Conservation (phyloP, 2,329 filamentous ascomycete species). For the Beauveria bassiana region DNA sequence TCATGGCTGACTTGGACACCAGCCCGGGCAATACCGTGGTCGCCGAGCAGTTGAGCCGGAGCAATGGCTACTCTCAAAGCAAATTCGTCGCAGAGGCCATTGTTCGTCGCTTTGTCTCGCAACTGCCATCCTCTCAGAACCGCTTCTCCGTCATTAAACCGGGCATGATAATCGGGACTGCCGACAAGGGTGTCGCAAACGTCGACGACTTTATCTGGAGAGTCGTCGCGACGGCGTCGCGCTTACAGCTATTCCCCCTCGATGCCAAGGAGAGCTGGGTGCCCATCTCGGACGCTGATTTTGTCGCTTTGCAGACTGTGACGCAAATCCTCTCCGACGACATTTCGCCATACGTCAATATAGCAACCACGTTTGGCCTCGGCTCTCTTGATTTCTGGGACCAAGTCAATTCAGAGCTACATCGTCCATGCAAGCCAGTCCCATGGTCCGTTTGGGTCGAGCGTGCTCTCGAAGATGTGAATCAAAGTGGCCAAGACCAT, state of each 20-base stretch:
- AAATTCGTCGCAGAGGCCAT: slow-evolving; percentile 18
- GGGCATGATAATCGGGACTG: slow-evolving; percentile 17
- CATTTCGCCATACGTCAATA: slow-evolving; percentile 3
- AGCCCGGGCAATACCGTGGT: neutral
- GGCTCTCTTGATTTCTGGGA: slow-evolving; percentile 16
- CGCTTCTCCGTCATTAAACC: slow-evolving; percentile 17
- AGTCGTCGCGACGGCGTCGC: slow-evolving; percentile 8
- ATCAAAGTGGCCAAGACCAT: slow-evolving; percentile 14
- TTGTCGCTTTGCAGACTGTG: slow-evolving; percentile 14
- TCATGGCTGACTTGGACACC: neutral
- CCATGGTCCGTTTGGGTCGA: slow-evolving; percentile 15
- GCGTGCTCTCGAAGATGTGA: slow-evolving; percentile 3
- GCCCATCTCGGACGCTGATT: slow-evolving; percentile 11
- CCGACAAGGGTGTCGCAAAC: slow-evolving; percentile 16
- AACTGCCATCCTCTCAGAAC: slow-evolving; percentile 1
- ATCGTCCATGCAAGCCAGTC: slow-evolving; percentile 6
- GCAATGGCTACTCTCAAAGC: slow-evolving; percentile 17
- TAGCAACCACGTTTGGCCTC: slow-evolving; percentile 13
- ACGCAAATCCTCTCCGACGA: neutral
- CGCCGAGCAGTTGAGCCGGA: neutral
- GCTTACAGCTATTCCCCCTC: slow-evolving; percentile 13
- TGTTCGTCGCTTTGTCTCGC: slow-evolving; percentile 7
- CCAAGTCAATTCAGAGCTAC: slow-evolving; percentile 13
- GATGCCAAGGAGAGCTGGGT: slow-evolving; percentile 10
- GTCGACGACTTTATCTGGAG: slow-evolving; percentile 18